A percentile compares a stretch with the other conserved stretches of the same genome.
phyloP scores from a whole-genome alignment of 73 alveolate genomes.

The Breviolum minutum region DNA sequence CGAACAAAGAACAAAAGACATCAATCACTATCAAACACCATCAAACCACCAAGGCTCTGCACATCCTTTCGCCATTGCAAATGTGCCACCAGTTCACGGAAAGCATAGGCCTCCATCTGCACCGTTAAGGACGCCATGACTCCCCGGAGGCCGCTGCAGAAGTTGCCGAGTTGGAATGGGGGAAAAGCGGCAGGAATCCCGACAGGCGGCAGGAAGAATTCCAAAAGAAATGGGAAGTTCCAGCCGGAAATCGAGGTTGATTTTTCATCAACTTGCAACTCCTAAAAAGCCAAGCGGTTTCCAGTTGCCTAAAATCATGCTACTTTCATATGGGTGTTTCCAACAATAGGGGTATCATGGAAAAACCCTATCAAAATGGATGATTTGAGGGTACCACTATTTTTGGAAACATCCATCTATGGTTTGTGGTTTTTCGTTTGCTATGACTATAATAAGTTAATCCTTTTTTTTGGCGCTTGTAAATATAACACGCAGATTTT shows the following conservation, averaged over 20 bases:
- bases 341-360: no score
- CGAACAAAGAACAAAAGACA: no score
- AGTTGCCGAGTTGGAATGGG: background rate
- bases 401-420: no score
- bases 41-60: background rate
- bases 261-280: background rate
- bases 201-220: background rate
- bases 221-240: background rate
- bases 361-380: no score
- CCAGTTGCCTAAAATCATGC: no score
- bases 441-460: no score
- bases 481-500: no score
- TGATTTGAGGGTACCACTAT: no score
- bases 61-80: conserved; percentile 63
- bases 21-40: background rate
- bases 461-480: no score
- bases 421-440: no score
- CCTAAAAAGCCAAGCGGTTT: no score
- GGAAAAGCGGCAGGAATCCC: background rate
- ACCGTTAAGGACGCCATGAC: conserved; percentile 33
- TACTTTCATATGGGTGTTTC: no score
- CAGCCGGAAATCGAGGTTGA: background rate
- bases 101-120: conserved; percentile 66
- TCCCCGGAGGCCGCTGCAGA: background rate
- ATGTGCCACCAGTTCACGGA: conserved; percentile 49